These are phyloP conservation scores for Apiospora marii DNA, from an alignment of 2,329 filamentous ascomycete genomes.

Conservation along the genomic window DNA sequence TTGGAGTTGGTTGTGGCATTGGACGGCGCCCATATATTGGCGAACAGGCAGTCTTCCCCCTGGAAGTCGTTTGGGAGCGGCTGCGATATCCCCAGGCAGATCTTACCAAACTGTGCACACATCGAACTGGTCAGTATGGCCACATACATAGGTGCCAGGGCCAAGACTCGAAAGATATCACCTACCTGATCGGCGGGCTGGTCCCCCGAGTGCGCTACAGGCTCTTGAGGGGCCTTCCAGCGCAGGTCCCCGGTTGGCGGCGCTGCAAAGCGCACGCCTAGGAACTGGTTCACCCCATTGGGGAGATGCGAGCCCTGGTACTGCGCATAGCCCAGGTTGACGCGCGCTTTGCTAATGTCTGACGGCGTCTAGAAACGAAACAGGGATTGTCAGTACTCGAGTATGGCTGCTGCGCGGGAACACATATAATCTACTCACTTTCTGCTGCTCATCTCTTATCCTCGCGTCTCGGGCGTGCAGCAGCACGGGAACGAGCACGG, in stretches of 20 bases:
- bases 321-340: slow-evolving; percentile 54
- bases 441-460: slow-evolving; percentile 8
- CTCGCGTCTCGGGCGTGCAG: not conserved
- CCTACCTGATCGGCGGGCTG: slow-evolving; percentile 49
- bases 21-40: slow-evolving; percentile 53
- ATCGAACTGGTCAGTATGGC: not conserved
- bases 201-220: slow-evolving; percentile 42
- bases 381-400: not conserved
- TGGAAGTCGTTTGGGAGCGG: slow-evolving; percentile 40
- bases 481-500: slow-evolving; percentile 8
- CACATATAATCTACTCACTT: slow-evolving; percentile 11
- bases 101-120: slow-evolving; percentile 50
- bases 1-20: slow-evolving; percentile 49
- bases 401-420: not conserved
- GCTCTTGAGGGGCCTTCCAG: slow-evolving; percentile 58
- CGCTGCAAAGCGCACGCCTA: slow-evolving; percentile 60
- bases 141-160: not conserved
- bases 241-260: slow-evolving; percentile 59
- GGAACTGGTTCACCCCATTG: slow-evolving; percentile 53
- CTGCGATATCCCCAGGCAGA: slow-evolving; percentile 51
- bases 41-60: slow-evolving; percentile 54
- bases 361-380: slow-evolving; percentile 28
- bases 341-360: slow-evolving; percentile 30
- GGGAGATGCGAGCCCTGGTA: slow-evolving; percentile 50
- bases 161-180: not conserved